A percentile compares a stretch with the other conserved stretches of the same genome.
These are phyloP conservation scores for Aegilops bicornis DNA, from an alignment of 176 grass and related monocot species.

Conservation along the genomic window DNA sequence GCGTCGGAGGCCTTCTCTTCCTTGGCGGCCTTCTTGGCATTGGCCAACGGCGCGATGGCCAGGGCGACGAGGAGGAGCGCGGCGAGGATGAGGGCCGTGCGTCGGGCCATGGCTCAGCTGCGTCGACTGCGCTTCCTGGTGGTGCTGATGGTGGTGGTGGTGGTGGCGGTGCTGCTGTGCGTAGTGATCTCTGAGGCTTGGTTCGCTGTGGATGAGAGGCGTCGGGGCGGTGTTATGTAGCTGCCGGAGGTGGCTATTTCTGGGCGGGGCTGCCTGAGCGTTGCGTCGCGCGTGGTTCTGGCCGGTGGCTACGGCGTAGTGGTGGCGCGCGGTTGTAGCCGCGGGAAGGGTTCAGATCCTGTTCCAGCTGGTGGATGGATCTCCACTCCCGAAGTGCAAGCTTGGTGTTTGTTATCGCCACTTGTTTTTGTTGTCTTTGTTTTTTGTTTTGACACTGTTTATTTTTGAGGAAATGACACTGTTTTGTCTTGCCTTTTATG, in stretches of 20 bases:
- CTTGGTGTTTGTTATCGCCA: no score
- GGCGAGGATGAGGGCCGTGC: not conserved
- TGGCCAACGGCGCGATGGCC: slow-evolving; percentile 16
- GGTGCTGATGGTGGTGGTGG: not conserved
- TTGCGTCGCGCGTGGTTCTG: not conserved
- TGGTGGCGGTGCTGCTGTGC: not conserved
- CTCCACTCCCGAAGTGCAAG: no score
- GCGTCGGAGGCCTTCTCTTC: not conserved
- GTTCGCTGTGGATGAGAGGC: not conserved
- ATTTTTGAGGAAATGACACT: no score
- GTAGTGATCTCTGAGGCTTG: not conserved
- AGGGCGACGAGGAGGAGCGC: slow-evolving; percentile 24
- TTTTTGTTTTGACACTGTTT: no score
- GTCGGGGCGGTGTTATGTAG: not conserved
- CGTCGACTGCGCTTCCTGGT: not conserved
- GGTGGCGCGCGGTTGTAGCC: slow-evolving; percentile 2
- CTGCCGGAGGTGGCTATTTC: not conserved
- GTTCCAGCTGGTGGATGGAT: not conserved
- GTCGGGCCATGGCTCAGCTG: slow-evolving; percentile 24
- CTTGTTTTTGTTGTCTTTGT: no score
- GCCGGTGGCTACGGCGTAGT: not conserved
- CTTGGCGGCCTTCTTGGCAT: slow-evolving; percentile 4
- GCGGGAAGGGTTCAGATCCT: not conserved
- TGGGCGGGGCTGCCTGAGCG: not conserved
- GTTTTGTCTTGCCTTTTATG: no score